A percentile compares a stretch with the other conserved stretches of the same genome.
These are phyloP conservation scores for Polyrhizophydium stewartii DNA, from an alignment of 371 early-diverging fungal genomes.

Conservation along the genomic window DNA sequence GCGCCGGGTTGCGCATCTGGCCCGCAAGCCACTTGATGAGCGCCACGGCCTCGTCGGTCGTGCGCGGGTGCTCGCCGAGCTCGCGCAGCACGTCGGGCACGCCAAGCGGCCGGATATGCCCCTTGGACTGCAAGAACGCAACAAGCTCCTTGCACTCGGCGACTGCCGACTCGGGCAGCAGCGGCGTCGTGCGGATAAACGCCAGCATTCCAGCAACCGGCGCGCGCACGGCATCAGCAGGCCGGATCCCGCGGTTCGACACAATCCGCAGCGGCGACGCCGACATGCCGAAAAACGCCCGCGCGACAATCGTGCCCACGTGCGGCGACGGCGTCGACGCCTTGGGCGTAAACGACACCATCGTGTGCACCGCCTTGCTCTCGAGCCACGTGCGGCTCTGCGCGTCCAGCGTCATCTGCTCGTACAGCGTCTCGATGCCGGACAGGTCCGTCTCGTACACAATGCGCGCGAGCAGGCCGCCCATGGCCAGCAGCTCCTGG, in stretches of 20 bases:
- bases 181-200: conserved; percentile 64
- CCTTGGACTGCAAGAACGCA: conserved; percentile 42
- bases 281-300: conserved; percentile 37
- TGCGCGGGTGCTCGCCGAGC: conserved; percentile 51
- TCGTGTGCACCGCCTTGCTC: conserved; percentile 66
- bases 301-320: conserved; percentile 51
- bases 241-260: conserved; percentile 63
- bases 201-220: conserved; percentile 44
- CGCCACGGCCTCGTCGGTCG: conserved; percentile 56
- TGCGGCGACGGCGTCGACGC: conserved; percentile 68
- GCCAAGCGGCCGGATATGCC: conserved; percentile 36
- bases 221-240: conserved; percentile 49
- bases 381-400: conserved; percentile 47
- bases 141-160: conserved; percentile 56
- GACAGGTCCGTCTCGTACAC: conserved; percentile 76
- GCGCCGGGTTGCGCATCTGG: not conserved
- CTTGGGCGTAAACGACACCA: conserved; percentile 63
- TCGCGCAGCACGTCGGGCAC: conserved; percentile 65
- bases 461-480: conserved; percentile 68
- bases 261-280: conserved; percentile 52
- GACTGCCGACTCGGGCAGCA: conserved; percentile 45
- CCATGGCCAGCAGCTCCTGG: conserved; percentile 69
- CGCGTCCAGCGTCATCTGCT: conserved; percentile 27
- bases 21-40: conserved; percentile 73
- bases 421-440: conserved; percentile 21